phyloP scores from a whole-genome alignment of 2,329 filamentous ascomycete species.

The Penicillium sp. region DNA sequence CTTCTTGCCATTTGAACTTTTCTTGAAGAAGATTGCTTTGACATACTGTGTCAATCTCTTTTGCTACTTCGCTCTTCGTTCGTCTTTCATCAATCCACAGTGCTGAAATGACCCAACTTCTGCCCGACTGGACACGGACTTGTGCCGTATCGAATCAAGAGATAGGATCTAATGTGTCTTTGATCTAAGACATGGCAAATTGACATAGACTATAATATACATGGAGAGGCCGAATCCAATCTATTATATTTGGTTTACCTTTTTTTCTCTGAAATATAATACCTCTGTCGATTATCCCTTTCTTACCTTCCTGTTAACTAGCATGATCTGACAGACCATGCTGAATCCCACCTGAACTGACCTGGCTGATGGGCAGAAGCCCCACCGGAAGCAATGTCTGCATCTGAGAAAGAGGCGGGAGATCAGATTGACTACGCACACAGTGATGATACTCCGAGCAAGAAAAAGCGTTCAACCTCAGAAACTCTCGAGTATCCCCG shows the following conservation, averaged over 20 bases:
- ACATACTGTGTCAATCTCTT: background rate
- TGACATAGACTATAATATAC: background rate
- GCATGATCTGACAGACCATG: slow-evolving; percentile 2
- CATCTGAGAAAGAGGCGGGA: slow-evolving; percentile 8
- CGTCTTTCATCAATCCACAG: background rate
- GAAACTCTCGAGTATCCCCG: slow-evolving; percentile 35
- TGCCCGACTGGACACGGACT: background rate
- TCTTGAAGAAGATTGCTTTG: too few species aligned
- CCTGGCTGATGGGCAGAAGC: background rate
- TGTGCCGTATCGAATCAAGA: background rate
- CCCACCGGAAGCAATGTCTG: background rate
- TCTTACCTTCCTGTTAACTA: background rate
- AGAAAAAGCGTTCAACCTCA: slow-evolving; percentile 33
- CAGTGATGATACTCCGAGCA: slow-evolving; percentile 19
- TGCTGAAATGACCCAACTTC: background rate
- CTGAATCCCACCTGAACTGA: background rate
- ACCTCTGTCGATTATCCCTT: too few species aligned
- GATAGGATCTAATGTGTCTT: background rate
- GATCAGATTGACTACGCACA: slow-evolving; percentile 7
- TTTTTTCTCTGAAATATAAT: too few species aligned
- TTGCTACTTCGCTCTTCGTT: background rate
- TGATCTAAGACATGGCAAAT: background rate
- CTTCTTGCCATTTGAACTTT: too few species aligned
- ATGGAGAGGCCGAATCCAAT: too few species aligned
- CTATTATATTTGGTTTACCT: too few species aligned